Percentiles rank a stretch among this genome's conserved stretches.
phyloP scores from a whole-genome alignment of 1,284 basidiomycete genomes.

The Ceratobasidium papillatum region DNA sequence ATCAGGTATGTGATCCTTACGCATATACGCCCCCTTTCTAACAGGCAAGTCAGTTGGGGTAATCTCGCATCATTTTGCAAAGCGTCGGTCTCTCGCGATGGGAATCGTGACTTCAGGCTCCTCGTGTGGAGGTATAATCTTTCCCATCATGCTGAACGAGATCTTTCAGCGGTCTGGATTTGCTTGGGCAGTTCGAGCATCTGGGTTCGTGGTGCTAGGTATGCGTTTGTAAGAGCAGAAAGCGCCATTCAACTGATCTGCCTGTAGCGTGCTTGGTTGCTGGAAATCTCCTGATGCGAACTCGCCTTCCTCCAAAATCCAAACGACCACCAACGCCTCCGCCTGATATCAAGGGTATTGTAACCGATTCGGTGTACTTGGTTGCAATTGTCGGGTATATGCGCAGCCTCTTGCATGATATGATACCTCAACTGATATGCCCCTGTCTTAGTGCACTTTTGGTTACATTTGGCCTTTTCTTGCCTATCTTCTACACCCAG shows the following conservation, averaged over 20 bases:
- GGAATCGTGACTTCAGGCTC: conserved; percentile 62
- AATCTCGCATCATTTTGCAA: conserved; percentile 63
- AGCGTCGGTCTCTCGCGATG: conserved; percentile 59
- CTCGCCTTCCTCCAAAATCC: conserved; percentile 16
- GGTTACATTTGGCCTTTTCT: conserved; percentile 23
- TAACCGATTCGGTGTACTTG: neutral
- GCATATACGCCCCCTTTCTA: conserved; percentile 48
- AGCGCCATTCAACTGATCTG: neutral
- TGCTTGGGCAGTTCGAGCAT: conserved; percentile 58
- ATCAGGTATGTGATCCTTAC: neutral
- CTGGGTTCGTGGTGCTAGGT: conserved; percentile 30
- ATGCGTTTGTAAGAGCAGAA: neutral
- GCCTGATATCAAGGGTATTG: conserved; percentile 29
- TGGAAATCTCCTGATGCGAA: conserved; percentile 38
- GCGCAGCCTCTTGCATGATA: neutral
- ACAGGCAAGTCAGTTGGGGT: conserved; percentile 56
- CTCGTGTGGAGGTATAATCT: conserved; percentile 67
- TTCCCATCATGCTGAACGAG: conserved; percentile 68
- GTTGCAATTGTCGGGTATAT: neutral
- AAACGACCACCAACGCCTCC: conserved; percentile 6
- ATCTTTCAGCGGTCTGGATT: conserved; percentile 67
- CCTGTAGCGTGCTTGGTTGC: neutral
- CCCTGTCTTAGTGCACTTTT: conserved; percentile 3
- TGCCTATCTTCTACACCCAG: conserved; percentile 34
- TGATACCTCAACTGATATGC: neutral